Percentiles rank a stretch among this genome's conserved stretches.
Conservation (phyloP, 169 alveolate species). For the Pseudocohnilembus persalinus region DNA sequence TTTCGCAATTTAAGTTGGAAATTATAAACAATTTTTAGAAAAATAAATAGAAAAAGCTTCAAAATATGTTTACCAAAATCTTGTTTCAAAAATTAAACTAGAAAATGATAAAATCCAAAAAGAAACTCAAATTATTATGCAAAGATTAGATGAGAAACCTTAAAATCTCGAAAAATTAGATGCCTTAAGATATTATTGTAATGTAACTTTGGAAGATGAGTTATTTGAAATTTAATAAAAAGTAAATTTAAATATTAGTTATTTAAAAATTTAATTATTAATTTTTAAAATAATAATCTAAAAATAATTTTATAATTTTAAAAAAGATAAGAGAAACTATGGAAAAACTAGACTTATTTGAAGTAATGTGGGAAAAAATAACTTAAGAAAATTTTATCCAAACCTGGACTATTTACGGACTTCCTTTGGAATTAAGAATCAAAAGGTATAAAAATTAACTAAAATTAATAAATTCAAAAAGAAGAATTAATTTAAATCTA, state of each 20-base stretch:
- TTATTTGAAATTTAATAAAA: conserved; percentile 44
- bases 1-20: conserved; percentile 38
- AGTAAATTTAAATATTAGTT: no score
- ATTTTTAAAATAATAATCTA: no score
- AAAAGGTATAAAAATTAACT: conserved; percentile 67
- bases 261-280: no score
- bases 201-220: conserved; percentile 52
- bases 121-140: conserved; percentile 59
- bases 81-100: conserved; percentile 62
- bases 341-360: conserved; percentile 67
- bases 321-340: conserved; percentile 68
- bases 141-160: conserved; percentile 58
- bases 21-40: conserved; percentile 29
- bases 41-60: conserved; percentile 42
- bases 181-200: conserved; percentile 48
- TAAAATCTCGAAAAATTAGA: conserved; percentile 72
- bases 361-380: conserved; percentile 66
- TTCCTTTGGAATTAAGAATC: conserved; percentile 67
- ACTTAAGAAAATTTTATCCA: conserved; percentile 66
- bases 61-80: conserved; percentile 38
- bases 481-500: no score
- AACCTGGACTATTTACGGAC: conserved; percentile 73
- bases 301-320: no score
- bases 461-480: conserved; percentile 60
- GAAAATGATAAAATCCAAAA: conserved; percentile 71